Evolutionary conservation across 805 yeast genomes (phyloP).

Genomic region (Pichia gijzeniarum): DNA sequence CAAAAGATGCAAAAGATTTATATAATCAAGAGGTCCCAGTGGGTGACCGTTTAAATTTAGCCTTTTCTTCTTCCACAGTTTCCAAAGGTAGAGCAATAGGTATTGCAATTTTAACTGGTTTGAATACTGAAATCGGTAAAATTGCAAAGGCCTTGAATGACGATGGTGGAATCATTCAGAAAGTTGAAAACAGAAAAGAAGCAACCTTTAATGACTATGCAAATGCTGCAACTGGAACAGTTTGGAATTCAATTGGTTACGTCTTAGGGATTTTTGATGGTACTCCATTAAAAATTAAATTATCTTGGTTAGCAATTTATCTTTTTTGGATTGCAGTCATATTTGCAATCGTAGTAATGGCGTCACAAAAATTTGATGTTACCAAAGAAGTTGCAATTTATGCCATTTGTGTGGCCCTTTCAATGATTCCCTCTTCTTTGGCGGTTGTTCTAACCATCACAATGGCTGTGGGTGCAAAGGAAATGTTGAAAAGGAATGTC

Average conservation of each 20-base stretch:
- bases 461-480: constrained; percentile 77
- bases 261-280: constrained; percentile 73
- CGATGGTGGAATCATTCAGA: constrained; percentile 33
- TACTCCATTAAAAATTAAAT: constrained; percentile 72
- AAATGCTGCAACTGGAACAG: constrained; percentile 41
- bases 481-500: constrained; percentile 62
- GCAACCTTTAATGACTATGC: constrained; percentile 41
- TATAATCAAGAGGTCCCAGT: constrained; percentile 45
- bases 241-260: constrained; percentile 52
- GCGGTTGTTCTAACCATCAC: constrained; percentile 80
- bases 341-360: constrained; percentile 84
- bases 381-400: constrained; percentile 77
- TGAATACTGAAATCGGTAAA: constrained; percentile 66
- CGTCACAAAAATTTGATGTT: constrained; percentile 69
- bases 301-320: constrained; percentile 69
- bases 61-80: constrained; percentile 60
- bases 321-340: constrained; percentile 74
- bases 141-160: constrained; percentile 57
- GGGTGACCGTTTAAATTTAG: constrained; percentile 72
- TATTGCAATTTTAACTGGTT: constrained; percentile 61
- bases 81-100: constrained; percentile 73
- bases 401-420: constrained; percentile 77
- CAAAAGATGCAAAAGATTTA: constrained; percentile 40
- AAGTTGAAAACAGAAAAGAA: constrained; percentile 37
- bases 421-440: constrained; percentile 78